A percentile compares a stretch with the other conserved stretches of the same genome.
Conservation (phyloP, 352 stramenopile genomes). For the Globisporangium parvum region DNA sequence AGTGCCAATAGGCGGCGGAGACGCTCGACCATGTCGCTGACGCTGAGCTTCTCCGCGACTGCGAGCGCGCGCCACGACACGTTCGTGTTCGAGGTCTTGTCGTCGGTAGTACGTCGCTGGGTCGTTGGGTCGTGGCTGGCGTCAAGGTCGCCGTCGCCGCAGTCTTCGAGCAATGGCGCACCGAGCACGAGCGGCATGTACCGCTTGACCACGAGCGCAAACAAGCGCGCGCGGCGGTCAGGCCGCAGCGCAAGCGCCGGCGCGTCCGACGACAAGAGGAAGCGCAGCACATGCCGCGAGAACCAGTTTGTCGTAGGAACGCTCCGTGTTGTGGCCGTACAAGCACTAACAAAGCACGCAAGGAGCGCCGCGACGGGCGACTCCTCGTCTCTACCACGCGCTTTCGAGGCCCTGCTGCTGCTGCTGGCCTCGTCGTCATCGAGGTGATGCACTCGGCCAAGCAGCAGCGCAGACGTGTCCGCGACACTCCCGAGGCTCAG, state of each 20-base stretch:
- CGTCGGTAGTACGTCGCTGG: slow-evolving; percentile 5
- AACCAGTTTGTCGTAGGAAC: slow-evolving; percentile 78
- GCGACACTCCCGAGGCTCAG: slow-evolving; percentile 34
- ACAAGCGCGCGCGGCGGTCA: slow-evolving; percentile 13
- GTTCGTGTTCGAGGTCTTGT: not conserved
- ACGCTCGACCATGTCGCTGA: slow-evolving; percentile 17
- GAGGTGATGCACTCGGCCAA: slow-evolving; percentile 19
- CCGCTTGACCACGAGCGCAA: slow-evolving; percentile 28
- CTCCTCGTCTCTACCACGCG: slow-evolving; percentile 8
- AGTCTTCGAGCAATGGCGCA: slow-evolving; percentile 15
- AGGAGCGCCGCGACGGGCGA: not conserved
- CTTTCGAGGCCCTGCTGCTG: not conserved
- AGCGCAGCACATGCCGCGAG: slow-evolving; percentile 49
- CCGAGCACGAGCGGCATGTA: slow-evolving; percentile 56
- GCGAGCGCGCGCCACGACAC: not conserved
- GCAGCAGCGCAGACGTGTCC: slow-evolving; percentile 35
- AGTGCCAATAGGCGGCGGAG: slow-evolving; percentile 13
- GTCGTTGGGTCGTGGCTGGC: slow-evolving; percentile 5
- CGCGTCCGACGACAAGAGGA: slow-evolving; percentile 32
- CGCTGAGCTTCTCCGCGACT: slow-evolving; percentile 18
- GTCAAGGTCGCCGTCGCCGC: slow-evolving; percentile 10
- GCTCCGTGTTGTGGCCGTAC: slow-evolving; percentile 14
- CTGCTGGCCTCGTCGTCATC: slow-evolving; percentile 3
- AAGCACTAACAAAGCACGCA: not conserved
- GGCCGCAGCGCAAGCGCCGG: slow-evolving; percentile 12